phyloP scores from a whole-genome alignment of 768 basidiomycete species.

The Hygrocybe coccinea region DNA sequence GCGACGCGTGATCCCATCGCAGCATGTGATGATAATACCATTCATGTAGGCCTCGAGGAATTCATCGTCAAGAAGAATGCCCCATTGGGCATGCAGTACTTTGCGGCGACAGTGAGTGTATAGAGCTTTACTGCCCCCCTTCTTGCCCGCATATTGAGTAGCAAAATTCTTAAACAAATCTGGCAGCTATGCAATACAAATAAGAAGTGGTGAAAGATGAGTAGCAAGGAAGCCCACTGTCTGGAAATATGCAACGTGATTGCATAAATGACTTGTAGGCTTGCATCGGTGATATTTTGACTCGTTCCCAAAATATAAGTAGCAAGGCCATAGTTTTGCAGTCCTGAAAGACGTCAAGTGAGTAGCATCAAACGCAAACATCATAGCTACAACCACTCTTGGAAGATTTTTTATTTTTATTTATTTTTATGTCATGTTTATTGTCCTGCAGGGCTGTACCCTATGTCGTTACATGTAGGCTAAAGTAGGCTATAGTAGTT shows the following conservation, averaged over 20 bases:
- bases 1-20: conserved; percentile 28
- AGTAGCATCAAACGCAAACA: conserved; percentile 15
- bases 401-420: no score
- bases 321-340: conserved; percentile 12
- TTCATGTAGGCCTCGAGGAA: conserved; percentile 31
- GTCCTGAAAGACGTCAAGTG: conserved; percentile 12
- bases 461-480: no score
- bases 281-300: conserved; percentile 9
- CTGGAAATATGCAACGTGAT: conserved; percentile 10
- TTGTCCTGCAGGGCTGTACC: no score
- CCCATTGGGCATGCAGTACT: conserved; percentile 6
- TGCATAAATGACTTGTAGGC: neutral
- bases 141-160: neutral
- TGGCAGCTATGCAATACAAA: neutral
- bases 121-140: neutral
- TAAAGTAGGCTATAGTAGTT: no score
- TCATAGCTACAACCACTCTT: conserved; percentile 10
- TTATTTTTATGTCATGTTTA: no score
- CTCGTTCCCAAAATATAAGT: conserved; percentile 12
- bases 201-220: neutral
- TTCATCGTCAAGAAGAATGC: conserved; percentile 25
- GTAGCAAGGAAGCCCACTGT: conserved; percentile 1
- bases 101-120: conserved; percentile 4
- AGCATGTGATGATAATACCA: conserved; percentile 29
- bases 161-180: conserved; percentile 1